Evolutionary conservation across 2,329 filamentous ascomycete genomes (phyloP).

Genomic region (Fusarium praegraminearum): DNA sequence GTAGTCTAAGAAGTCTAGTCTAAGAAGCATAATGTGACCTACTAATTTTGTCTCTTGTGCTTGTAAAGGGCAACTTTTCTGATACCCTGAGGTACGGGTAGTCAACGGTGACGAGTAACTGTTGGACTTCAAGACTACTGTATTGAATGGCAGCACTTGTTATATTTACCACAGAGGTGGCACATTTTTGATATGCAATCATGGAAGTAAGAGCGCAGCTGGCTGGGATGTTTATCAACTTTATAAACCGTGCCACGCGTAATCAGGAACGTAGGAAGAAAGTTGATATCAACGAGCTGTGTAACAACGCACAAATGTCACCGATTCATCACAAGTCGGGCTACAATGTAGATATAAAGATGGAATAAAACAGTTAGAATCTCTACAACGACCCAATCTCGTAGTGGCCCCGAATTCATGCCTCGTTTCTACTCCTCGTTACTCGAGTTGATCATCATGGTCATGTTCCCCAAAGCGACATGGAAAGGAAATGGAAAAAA

Average conservation of each 20-base stretch:
- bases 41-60: too few species aligned
- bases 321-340: background rate
- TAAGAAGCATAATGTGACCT: too few species aligned
- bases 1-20: too few species aligned
- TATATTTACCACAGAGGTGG: background rate
- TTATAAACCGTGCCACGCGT: background rate
- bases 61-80: too few species aligned
- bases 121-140: background rate
- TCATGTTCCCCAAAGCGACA: conserved; percentile 33
- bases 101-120: background rate
- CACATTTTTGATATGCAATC: background rate
- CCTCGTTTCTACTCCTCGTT: conserved; percentile 37
- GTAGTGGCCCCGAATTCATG: conserved; percentile 32
- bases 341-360: background rate
- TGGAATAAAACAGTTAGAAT: conserved; percentile 17
- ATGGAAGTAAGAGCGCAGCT: background rate
- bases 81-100: background rate
- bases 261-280: background rate
- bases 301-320: background rate
- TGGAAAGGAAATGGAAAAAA: conserved; percentile 21
- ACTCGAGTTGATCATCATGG: conserved; percentile 37
- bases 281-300: background rate
- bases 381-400: conserved; percentile 32
- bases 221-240: background rate
- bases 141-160: background rate